phyloP scores from a whole-genome alignment of 2,329 filamentous ascomycete genomes.

The Talaromyces sp. region DNA sequence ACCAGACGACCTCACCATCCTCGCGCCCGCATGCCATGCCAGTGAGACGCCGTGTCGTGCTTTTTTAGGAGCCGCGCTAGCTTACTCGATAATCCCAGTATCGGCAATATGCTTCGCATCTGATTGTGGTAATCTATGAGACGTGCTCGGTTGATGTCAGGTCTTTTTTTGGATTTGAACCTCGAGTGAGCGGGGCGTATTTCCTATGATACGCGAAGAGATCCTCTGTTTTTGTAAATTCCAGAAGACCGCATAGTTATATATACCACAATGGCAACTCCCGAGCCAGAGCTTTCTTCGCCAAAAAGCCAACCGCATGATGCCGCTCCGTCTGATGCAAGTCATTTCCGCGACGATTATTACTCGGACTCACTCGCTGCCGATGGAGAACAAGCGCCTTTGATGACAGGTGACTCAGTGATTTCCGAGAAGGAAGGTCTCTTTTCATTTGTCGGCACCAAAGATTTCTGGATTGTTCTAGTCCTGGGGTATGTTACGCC shows the following conservation, averaged over 20 bases:
- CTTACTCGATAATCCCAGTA: background rate
- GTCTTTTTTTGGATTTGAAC: background rate
- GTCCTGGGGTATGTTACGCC: slow-evolving; percentile 57
- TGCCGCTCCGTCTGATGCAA: background rate
- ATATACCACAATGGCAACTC: background rate
- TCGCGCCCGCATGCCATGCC: background rate
- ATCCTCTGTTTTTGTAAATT: too few species aligned
- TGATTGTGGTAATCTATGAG: background rate
- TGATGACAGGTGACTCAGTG: background rate
- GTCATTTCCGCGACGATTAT: background rate
- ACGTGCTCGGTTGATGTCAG: background rate
- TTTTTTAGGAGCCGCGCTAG: background rate
- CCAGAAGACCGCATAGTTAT: background rate
- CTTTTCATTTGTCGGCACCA: slow-evolving; percentile 70
- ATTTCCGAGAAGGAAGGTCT: slow-evolving; percentile 41
- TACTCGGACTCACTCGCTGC: background rate
- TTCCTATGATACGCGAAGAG: background rate
- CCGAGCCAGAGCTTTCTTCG: background rate
- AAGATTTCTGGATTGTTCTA: slow-evolving; percentile 83
- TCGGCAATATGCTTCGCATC: background rate
- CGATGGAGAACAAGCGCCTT: background rate
- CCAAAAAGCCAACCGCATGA: background rate
- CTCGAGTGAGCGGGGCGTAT: background rate
- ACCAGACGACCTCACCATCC: background rate
- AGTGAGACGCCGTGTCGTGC: background rate